Evolutionary conservation across 2,329 filamentous ascomycete species (phyloP).

Genomic region (Fragosphaeria purpurea): DNA sequence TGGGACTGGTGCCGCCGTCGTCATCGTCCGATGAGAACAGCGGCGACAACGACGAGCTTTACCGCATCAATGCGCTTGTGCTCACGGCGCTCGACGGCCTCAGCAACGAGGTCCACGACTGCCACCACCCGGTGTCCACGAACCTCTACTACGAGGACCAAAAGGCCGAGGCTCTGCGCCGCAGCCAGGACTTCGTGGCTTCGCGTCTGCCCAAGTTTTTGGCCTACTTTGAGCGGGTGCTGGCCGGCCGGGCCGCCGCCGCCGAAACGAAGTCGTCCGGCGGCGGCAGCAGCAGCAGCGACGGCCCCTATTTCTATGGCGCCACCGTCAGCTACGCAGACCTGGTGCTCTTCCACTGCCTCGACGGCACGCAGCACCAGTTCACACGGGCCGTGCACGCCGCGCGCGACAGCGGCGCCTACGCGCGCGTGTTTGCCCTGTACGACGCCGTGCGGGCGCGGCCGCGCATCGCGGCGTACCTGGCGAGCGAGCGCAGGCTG

Average conservation of each 20-base stretch:
- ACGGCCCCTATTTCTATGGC: constrained; percentile 57
- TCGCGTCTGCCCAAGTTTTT: constrained; percentile 63
- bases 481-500: constrained; percentile 53
- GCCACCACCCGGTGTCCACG: constrained; percentile 59
- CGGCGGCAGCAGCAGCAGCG: constrained; percentile 25
- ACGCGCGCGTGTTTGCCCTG: constrained; percentile 51
- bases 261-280: too few species aligned
- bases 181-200: constrained; percentile 46
- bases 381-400: constrained; percentile 58
- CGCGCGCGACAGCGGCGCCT: constrained; percentile 46
- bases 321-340: constrained; percentile 60
- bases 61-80: constrained; percentile 51
- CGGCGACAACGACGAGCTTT: constrained; percentile 33
- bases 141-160: constrained; percentile 64
- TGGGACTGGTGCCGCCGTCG: constrained; percentile 46
- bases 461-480: constrained; percentile 57
- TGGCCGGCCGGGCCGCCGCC: constrained; percentile 29
- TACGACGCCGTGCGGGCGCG: constrained; percentile 53
- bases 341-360: constrained; percentile 58
- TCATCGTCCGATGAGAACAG: too few species aligned
- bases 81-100: constrained; percentile 63
- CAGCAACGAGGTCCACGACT: constrained; percentile 63
- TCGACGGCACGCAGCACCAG: constrained; percentile 53
- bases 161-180: constrained; percentile 52
- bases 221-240: constrained; percentile 56